Base-by-base conservation (phyloP, 495 filamentous ascomycete genomes). In the Trichoderma virens region DNA sequence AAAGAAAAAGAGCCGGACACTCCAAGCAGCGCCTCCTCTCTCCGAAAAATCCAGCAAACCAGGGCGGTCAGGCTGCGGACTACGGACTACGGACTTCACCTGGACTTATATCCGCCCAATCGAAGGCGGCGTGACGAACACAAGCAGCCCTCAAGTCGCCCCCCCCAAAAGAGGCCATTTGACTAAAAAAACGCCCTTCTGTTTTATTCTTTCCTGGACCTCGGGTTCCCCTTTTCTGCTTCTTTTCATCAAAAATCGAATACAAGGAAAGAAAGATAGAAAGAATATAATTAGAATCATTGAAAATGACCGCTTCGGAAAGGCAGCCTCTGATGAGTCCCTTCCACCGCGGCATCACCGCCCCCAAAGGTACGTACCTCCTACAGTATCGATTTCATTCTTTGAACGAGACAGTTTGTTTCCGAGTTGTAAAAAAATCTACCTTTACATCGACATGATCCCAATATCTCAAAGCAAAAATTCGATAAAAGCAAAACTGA, bases 21-120 rank as follows among this genome's bases (percentile, higher is more conserved):
- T n/a, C n/a, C n/a, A n/a, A n/a, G n/a, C n/a, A n/a, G n/a, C n/a
- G n/a, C n/a, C n/a, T n/a, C n/a, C n/a, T n/a, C n/a, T n/a, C n/a
- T n/a, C n/a, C n/a, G n/a, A n/a, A n/a, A n/a, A n/a, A n/a, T n/a
- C n/a, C n/a, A n/a, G n/a, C n/a, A n/a, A n/a, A n/a, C n/a, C n/a
- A n/a, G n/a, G n/a, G n/a, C n/a, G n/a, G n/a, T n/a, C n/a, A n/a
- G n/a, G n/a, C n/a, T n/a, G n/a, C n/a, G n/a, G n/a, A n/a, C n/a
- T n/a, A n/a, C n/a, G n/a, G n/a, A n/a, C n/a, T n/a, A n/a, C n/a
- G n/a, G n/a, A n/a, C n/a, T n/a, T n/a, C n/a, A n/a, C n/a, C n/a
- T n/a, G n/a, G 18, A 47, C 43, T 47, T 47, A 47, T 47, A 47
- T 47, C 43, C 43, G 43, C 43, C 43, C 43, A 45, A 45, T 20